A percentile compares a stretch with the other conserved stretches of the same genome.
Evolutionary conservation across 2,329 filamentous ascomycete genomes (phyloP).

Genomic region (Colletotrichum sidae): DNA sequence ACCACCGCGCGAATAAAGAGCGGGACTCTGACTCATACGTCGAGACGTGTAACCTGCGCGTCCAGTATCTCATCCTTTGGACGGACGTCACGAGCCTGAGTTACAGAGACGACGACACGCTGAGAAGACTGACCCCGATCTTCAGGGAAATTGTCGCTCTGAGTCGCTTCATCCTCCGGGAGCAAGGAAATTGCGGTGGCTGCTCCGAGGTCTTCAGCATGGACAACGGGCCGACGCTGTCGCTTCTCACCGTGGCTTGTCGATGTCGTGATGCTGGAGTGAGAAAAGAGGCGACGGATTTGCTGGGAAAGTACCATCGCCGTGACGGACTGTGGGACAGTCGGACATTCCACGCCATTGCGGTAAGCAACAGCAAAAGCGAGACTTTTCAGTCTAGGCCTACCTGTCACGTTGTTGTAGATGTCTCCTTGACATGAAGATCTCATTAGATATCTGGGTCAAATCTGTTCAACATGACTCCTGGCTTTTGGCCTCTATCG

Average conservation of each 20-base stretch:
- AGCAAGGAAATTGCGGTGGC: conserved; percentile 30
- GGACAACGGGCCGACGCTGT: conserved; percentile 59
- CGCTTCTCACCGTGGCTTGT: conserved; percentile 54
- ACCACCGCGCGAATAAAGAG: conserved; percentile 40
- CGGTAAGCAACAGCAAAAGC: conserved; percentile 49
- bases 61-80: conserved; percentile 56
- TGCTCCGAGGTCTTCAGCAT: conserved; percentile 53
- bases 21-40: conserved; percentile 44
- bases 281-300: conserved; percentile 52
- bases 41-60: conserved; percentile 52
- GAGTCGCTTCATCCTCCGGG: conserved; percentile 49
- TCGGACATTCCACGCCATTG: conserved; percentile 52
- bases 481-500: too few relatives aligned
- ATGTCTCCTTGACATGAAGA: too few relatives aligned
- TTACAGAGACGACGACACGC: conserved; percentile 49
- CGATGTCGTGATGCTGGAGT: conserved; percentile 53
- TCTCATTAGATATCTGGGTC: too few relatives aligned
- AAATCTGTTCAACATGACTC: too few relatives aligned
- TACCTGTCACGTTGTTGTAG: too few relatives aligned
- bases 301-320: conserved; percentile 54
- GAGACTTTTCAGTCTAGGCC: conserved; percentile 40
- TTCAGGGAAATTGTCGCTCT: conserved; percentile 55
- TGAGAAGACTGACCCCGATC: conserved; percentile 52
- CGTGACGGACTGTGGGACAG: conserved; percentile 58
- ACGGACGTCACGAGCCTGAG: conserved; percentile 52